Evolutionary conservation across 352 stramenopile genomes (phyloP), one percentile per base, ranked within the genome.

Genomic region (Pythium plurisporium): DNA sequence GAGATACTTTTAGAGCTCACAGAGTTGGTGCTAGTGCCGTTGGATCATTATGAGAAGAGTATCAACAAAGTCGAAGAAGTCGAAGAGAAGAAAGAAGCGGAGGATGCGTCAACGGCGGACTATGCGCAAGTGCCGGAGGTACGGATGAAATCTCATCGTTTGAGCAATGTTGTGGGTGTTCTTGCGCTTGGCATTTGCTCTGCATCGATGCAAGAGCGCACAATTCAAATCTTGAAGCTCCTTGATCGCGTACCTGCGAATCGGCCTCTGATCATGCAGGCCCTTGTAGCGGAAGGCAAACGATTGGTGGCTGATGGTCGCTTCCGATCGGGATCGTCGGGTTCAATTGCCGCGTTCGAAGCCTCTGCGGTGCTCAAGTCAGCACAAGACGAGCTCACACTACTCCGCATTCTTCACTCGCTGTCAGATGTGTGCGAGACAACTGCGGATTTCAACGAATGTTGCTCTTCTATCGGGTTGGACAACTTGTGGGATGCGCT

Each of bases 371-470:
- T 94, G n/a, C 67, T 93, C 31, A 75, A 69, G 12, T 87, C 73
- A 2, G 79, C 80, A 11, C 87, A 91, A 49, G 73, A 96, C 64
- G 96, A 99, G 62, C 69, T 98, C 17, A 98, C 98, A 58, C 69
- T 99, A 33, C 76, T 99, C 19, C 87, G 96, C 17, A 76, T 99
- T 20, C 69, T 99, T 29, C 96, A 99, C 69, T 98, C 95, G 29
- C 71, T 99, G 14, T 95, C 86, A 5, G 86, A 95, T 59, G 68
- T 94, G 17, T 88, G 83, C 53, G 72, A 80, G 38, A 88, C 62
- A 33, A 94, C 79, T 1, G 61, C 62, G 19, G 63, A 81, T 36
- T 95, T 95, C 54, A 79, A 72, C 0, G 84, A 89, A 17, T 90
- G 77, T 33, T 89, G 82, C 40, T 64, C 79, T 57, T 73, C 70